Percentiles rank a stretch among this genome's conserved stretches.
These are phyloP conservation scores for Thalassiosira delicatula DNA, from an alignment of 352 stramenopile species.

Conservation along the genomic window DNA sequence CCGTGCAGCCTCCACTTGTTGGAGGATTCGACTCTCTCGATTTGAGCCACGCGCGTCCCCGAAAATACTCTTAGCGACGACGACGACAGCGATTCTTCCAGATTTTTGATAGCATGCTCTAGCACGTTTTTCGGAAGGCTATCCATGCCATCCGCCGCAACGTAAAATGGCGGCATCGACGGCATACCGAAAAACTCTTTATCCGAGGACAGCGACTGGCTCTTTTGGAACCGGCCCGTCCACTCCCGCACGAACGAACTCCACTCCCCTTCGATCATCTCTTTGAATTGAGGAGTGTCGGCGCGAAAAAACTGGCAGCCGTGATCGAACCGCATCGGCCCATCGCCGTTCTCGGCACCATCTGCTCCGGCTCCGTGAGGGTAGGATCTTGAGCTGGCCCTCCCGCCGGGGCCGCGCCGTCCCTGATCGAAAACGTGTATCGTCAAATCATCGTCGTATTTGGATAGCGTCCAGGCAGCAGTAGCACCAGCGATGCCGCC, in stretches of 20 bases:
- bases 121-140: conserved; percentile 41
- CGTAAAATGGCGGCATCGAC: conserved; percentile 59
- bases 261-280: conserved; percentile 53
- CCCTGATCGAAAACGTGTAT: conserved; percentile 78
- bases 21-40: conserved; percentile 40
- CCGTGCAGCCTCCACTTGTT: conserved; percentile 61
- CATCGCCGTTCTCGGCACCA: conserved; percentile 10
- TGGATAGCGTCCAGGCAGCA: conserved; percentile 33
- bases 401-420: conserved; percentile 64
- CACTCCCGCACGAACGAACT: conserved; percentile 63
- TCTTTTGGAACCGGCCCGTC: conserved; percentile 56
- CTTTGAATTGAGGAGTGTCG: conserved; percentile 59
- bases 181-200: conserved; percentile 75
- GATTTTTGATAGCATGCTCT: conserved; percentile 14
- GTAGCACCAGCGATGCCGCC: conserved; percentile 62
- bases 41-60: conserved; percentile 40
- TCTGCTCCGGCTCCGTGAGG: no score
- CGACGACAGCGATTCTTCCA: neutral
- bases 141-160: conserved; percentile 65
- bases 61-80: conserved; percentile 8
- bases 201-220: conserved; percentile 3
- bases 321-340: conserved; percentile 59
- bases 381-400: conserved; percentile 56
- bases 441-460: conserved; percentile 6
- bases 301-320: conserved; percentile 78